These are phyloP conservation scores for Talaromyces amestolkiae DNA, from an alignment of 2,329 filamentous ascomycete genomes.

Conservation along the genomic window DNA sequence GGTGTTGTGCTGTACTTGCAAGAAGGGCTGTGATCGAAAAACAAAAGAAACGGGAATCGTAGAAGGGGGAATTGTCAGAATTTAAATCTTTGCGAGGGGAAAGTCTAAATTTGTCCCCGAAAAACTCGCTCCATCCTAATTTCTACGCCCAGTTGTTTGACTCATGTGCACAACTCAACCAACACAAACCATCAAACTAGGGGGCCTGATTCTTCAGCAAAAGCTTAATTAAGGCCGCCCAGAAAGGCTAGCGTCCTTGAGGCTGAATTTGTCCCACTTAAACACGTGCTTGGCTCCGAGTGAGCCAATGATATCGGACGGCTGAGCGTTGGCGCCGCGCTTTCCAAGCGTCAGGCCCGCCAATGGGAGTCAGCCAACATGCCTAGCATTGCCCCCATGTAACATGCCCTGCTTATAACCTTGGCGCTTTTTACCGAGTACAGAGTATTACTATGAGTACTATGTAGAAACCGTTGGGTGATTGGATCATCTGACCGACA, in stretches of 20 bases:
- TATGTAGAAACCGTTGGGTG: no score
- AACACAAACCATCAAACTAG: background rate
- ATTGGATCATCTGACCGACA: no score
- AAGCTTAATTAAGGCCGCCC: background rate
- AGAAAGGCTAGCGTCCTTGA: background rate
- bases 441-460: no score
- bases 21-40: background rate
- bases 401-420: background rate
- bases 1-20: background rate
- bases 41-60: background rate
- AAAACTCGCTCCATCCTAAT: background rate
- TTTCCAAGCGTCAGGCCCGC: background rate
- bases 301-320: background rate
- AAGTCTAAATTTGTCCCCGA: background rate
- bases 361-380: background rate
- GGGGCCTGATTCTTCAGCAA: background rate
- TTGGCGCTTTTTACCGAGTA: no score
- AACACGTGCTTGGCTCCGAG: background rate
- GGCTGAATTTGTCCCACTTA: background rate
- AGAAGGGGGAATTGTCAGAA: background rate
- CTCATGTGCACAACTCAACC: background rate
- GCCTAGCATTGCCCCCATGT: background rate
- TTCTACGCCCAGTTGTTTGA: background rate
- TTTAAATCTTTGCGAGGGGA: background rate
- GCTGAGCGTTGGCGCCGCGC: background rate